Base-by-base conservation (phyloP, 306 rosid genomes). In the Castanospermum australe region DNA sequence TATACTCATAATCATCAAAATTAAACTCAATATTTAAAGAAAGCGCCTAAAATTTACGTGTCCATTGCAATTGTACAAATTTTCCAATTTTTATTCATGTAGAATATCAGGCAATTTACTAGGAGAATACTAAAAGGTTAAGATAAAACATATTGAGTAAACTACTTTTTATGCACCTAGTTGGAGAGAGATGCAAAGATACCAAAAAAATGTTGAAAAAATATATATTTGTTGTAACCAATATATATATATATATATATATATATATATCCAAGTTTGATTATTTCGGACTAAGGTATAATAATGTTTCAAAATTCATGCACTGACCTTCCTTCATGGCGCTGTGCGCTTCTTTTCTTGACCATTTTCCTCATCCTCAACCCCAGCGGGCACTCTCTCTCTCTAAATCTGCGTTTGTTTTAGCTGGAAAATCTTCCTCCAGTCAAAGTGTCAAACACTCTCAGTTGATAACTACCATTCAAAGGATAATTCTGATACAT, bases 301-400 rank as follows among this genome's bases (percentile, higher is more conserved):
- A 1, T 32, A 7, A 9, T n/a, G n/a, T n/a, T 15, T 13, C 28
- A 48, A 48, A 76, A 62, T 76, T 48, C 18, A 14, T 39, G 30
- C 72, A 48, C 38, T 13, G 30, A n/a, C 22, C 8, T 54, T 52
- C 48, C 63, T 71, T 35, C 25, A 6, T 15, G 17, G 38, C 12
- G 13, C 6, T 48, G 10, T 57, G 78, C 47, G 78, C 83, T 61
- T 79, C 83, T 62, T 71, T 79, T 50, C 25, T 79, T 71, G 79
- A 79, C 83, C 36, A 61, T 48, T 33, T 64, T 22, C 50, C 18
- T 9, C 44, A 28, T 45, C 45, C 47, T 75, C 36, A 59, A 59
- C 17, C 12, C 50, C 2, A 2, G 24, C 21, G 17, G n/a, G n/a
- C n/a, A n/a, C 36, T 4, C 59, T 17, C 42, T 4, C 7, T 47